These are phyloP conservation scores for Penicillium sclerotigenum DNA, from an alignment of 2,329 filamentous ascomycete genomes.

Conservation along the genomic window DNA sequence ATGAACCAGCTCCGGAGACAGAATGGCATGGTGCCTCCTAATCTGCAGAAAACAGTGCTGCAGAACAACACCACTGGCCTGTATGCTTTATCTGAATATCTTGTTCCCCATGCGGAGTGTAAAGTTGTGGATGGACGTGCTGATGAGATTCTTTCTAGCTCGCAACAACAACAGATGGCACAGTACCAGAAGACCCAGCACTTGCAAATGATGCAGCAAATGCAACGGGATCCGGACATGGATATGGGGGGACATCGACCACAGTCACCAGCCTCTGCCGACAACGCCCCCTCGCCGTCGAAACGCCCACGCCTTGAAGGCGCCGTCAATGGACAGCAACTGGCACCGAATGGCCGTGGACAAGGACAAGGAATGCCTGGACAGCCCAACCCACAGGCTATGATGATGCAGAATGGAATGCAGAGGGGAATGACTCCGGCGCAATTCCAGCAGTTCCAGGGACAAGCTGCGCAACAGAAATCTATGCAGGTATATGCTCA, in stretches of 20 bases:
- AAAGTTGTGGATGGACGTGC: slow-evolving; percentile 10
- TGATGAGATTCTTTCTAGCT: slow-evolving; percentile 42
- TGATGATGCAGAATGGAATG: slow-evolving; percentile 64
- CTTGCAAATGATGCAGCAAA: slow-evolving; percentile 66
- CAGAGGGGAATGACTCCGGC: slow-evolving; percentile 68
- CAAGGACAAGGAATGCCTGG: slow-evolving; percentile 68
- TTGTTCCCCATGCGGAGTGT: background rate
- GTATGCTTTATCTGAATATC: slow-evolving; percentile 30
- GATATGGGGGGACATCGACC: slow-evolving; percentile 78
- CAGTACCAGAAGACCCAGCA: slow-evolving; percentile 61
- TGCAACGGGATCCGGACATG: slow-evolving; percentile 85
- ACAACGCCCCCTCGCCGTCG: slow-evolving; percentile 87
- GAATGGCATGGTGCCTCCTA: slow-evolving; percentile 38
- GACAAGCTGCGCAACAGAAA: slow-evolving; percentile 68
- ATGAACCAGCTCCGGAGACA: slow-evolving; percentile 55
- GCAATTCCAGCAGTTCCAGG: slow-evolving; percentile 67
- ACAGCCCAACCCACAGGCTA: slow-evolving; percentile 58
- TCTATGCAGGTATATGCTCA: slow-evolving; percentile 84
- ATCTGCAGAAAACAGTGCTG: slow-evolving; percentile 69
- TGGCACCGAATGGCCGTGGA: slow-evolving; percentile 71
- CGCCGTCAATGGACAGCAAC: slow-evolving; percentile 70
- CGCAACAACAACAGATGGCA: slow-evolving; percentile 62
- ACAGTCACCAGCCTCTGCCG: slow-evolving; percentile 75
- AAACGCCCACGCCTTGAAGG: slow-evolving; percentile 82
- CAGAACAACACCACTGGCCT: slow-evolving; percentile 60